phyloP scores from a whole-genome alignment of 2,329 filamentous ascomycete genomes.

The Akanthomyces lecanii region DNA sequence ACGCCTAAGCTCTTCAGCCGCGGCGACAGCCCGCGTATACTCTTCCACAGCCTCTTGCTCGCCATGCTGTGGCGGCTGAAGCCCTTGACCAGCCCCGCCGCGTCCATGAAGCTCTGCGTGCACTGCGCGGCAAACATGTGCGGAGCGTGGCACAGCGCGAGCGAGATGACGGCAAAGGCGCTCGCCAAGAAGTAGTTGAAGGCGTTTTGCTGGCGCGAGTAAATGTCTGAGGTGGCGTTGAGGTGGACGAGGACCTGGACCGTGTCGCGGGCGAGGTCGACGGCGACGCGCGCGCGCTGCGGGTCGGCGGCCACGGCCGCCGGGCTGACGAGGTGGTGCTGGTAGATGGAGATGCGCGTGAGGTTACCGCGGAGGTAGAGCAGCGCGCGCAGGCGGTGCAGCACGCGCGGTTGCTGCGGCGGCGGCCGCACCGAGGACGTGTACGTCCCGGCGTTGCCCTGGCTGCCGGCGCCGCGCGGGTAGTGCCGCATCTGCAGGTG shows the following conservation, averaged over 20 bases:
- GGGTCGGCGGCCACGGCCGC: constrained; percentile 34
- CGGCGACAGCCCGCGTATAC: constrained; percentile 31
- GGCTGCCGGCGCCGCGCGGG: constrained; percentile 31
- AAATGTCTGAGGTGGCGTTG: constrained; percentile 26
- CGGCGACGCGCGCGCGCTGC: constrained; percentile 35
- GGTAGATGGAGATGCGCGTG: constrained; percentile 40
- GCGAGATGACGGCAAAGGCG: constrained; percentile 33
- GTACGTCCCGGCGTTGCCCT: constrained; percentile 19
- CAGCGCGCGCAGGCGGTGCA: constrained; percentile 39
- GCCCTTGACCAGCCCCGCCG: constrained; percentile 29
- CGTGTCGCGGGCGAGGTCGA: constrained; percentile 29
- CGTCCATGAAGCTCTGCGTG: constrained; percentile 30
- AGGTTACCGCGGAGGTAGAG: constrained; percentile 44
- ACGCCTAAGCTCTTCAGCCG: constrained; percentile 27
- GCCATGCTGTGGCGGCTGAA: constrained; percentile 31
- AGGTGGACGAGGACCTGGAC: constrained; percentile 28
- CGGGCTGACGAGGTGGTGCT: constrained; percentile 37
- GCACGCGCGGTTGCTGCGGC: constrained; percentile 29
- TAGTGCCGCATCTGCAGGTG: constrained; percentile 36
- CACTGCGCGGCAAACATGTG: constrained; percentile 36
- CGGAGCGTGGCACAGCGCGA: constrained; percentile 43
- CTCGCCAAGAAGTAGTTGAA: constrained; percentile 30
- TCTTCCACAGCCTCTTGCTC: constrained; percentile 34
- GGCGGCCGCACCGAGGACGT: not conserved
- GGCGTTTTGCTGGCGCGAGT: constrained; percentile 26